Evolutionary conservation across 1,139 yeast genomes (phyloP).

Genomic region (Keqinozyma sinolaborantium): DNA sequence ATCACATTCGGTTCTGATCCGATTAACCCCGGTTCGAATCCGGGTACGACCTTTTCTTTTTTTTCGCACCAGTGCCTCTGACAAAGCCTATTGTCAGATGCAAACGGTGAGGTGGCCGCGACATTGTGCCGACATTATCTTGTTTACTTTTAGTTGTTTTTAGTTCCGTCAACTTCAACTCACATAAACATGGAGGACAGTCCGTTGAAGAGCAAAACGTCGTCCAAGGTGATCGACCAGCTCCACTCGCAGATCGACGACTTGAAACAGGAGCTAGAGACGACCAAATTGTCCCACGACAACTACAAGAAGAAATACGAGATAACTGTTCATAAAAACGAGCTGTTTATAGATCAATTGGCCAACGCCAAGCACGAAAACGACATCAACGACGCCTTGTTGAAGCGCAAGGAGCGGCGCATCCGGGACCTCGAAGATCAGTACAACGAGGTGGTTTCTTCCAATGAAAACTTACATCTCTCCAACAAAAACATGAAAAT

Average conservation of each 20-base stretch:
- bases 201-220: slow-evolving; percentile 25
- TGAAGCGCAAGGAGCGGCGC: slow-evolving; percentile 63
- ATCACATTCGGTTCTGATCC: slow-evolving; percentile 57
- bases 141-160: not conserved
- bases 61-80: not conserved
- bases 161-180: not conserved
- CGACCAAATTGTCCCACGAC: slow-evolving; percentile 33
- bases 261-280: slow-evolving; percentile 51
- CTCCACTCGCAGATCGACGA: slow-evolving; percentile 51
- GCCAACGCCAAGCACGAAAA: slow-evolving; percentile 71
- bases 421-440: slow-evolving; percentile 60
- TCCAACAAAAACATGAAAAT: slow-evolving; percentile 48
- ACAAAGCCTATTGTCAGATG: not conserved
- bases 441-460: slow-evolving; percentile 41
- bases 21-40: slow-evolving; percentile 92
- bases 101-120: not conserved
- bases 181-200: slow-evolving; percentile 12
- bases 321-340: slow-evolving; percentile 47
- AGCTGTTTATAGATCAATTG: slow-evolving; percentile 60
- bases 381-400: slow-evolving; percentile 60
- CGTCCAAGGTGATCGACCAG: slow-evolving; percentile 55
- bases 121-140: not conserved
- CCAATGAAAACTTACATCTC: slow-evolving; percentile 43
- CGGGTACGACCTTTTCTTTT: slow-evolving; percentile 76
- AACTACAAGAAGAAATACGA: slow-evolving; percentile 48